A percentile compares a stretch with the other conserved stretches of the same genome.
phyloP scores from a whole-genome alignment of 306 rosid species.

The Castanea mollissima region DNA sequence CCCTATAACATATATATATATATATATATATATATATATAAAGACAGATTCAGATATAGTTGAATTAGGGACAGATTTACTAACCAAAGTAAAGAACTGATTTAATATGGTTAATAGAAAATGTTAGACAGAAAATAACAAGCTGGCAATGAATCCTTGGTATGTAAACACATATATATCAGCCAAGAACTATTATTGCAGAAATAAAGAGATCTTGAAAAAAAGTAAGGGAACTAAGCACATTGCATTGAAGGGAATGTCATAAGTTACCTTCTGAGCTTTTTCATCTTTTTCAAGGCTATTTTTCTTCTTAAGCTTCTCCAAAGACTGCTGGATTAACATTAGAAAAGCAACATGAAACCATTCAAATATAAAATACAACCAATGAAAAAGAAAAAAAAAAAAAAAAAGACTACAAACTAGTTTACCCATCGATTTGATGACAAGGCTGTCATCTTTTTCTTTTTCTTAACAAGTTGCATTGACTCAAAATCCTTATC shows the following conservation, averaged over 20 bases:
- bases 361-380: not conserved
- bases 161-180: not conserved
- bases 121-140: too few relatives aligned
- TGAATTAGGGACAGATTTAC: not conserved
- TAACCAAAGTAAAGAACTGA: not conserved
- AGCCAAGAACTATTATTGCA: not conserved
- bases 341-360: not conserved
- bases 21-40: too few relatives aligned
- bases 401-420: not conserved
- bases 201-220: not conserved
- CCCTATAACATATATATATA: too few relatives aligned
- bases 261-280: not conserved
- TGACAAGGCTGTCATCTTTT: not conserved
- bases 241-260: not conserved
- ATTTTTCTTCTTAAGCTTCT: conserved; percentile 3
- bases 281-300: not conserved
- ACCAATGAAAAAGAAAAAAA: too few relatives aligned
- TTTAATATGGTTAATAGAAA: too few relatives aligned
- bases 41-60: not conserved
- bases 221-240: not conserved
- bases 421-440: not conserved
- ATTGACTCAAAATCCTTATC: not conserved
- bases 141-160: too few relatives aligned
- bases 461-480: not conserved
- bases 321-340: not conserved